These are phyloP conservation scores for Xylaria sp. DNA, from an alignment of 495 filamentous ascomycete genomes.

Conservation along the genomic window DNA sequence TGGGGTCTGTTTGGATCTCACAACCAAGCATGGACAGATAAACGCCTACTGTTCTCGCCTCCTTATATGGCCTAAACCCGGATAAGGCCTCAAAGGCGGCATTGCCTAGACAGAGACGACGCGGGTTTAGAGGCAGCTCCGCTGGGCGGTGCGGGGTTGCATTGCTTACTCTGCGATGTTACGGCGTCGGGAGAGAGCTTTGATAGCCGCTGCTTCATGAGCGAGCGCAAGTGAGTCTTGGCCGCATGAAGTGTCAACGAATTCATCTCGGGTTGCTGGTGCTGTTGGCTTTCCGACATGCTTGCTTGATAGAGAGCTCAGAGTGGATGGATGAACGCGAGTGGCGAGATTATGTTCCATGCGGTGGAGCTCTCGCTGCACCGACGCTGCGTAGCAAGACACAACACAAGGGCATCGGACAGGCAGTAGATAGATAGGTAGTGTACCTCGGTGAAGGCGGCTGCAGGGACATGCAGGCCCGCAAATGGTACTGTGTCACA, in stretches of 20 bases:
- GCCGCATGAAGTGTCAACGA: slow-evolving; percentile 61
- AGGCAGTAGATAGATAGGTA: not conserved
- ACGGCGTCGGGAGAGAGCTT: slow-evolving; percentile 64
- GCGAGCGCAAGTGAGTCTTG: slow-evolving; percentile 75
- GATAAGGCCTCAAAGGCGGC: slow-evolving; percentile 64
- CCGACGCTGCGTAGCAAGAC: not conserved
- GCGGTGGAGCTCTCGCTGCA: not conserved
- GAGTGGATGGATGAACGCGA: not conserved
- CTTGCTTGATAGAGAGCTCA: slow-evolving; percentile 10
- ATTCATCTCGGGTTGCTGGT: slow-evolving; percentile 40
- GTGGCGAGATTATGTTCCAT: not conserved
- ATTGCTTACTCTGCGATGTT: slow-evolving; percentile 68
- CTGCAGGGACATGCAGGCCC: slow-evolving; percentile 12
- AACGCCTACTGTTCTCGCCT: slow-evolving; percentile 77
- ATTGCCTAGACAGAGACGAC: slow-evolving; percentile 55
- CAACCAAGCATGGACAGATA: slow-evolving; percentile 91
- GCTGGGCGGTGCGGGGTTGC: slow-evolving; percentile 27
- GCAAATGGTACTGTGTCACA: slow-evolving; percentile 5
- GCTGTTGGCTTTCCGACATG: slow-evolving; percentile 26
- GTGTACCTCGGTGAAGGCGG: too few species aligned
- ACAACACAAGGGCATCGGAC: not conserved
- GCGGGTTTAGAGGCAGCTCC: slow-evolving; percentile 20
- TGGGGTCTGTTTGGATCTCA: slow-evolving; percentile 80
- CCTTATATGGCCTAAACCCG: slow-evolving; percentile 62
- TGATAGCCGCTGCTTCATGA: slow-evolving; percentile 69